Evolutionary conservation across 2,329 filamentous ascomycete species (phyloP), one percentile per base, ranked within the genome.

Genomic region (Cladosporium sphaerospermum): DNA sequence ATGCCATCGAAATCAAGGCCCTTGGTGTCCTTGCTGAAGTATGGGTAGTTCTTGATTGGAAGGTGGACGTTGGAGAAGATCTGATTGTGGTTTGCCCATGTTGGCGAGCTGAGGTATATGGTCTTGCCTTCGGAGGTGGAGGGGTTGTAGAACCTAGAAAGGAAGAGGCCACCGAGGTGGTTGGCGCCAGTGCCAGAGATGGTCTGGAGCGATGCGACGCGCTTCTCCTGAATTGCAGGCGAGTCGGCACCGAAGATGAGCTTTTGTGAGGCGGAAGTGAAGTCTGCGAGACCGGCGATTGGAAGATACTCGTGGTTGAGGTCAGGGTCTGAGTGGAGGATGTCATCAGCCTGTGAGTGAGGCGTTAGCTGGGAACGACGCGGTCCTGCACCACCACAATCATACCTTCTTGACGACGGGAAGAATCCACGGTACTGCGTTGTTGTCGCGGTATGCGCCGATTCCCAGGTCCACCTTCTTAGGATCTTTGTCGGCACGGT

Each of bases 221-320:
- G 87, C 73, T 91, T 89, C 68, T 97, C 89, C 61, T 79, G 76
- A 66, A 96, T 80, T 54, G 91, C 93, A 41, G 89, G 83, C 48
- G 89, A 95, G 62, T 87, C 82, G 39, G 72, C 71, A 48, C 93
- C 91, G 32, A 97, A 80, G 56, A 96, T 87, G 63, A 97, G 80
- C 75, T 93, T 91, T 69, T 92, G 89, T 19, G 93, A 91, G 68
- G 93, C 95, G 62, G 82, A 80, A 55, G 89, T 96, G 75, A 96
- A 95, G 58, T 85, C 80, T 53, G 85, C 75, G 55, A 97, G 80
- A 67, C 93, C 93, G 58, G 90, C 87, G 70, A 99, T 99, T 55
- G 93, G 92, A 56, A 95, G 89, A 74, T 99, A 99, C 80, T 99
- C 93, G 78, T 99, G 92, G 77, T 99, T 95, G 64, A 95, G 79